phyloP scores from a whole-genome alignment of 805 yeast genomes.

The Naumovozyma baii region DNA sequence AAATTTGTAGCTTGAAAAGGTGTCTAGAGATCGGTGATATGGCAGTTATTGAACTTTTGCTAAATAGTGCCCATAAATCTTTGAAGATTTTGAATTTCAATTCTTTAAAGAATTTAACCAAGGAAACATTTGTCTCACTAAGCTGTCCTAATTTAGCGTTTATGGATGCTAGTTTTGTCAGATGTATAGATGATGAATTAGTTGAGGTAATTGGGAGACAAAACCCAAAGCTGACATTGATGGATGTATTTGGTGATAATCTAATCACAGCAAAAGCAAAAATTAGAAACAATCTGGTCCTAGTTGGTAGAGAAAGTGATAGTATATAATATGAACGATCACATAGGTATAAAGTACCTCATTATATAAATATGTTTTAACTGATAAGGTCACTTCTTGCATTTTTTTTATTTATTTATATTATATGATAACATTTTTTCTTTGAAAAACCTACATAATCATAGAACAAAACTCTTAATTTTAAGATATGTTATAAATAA shows the following conservation, averaged over 20 bases:
- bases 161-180: conserved; percentile 71
- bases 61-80: conserved; percentile 50
- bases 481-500: too few relatives aligned
- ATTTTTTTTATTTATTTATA: too few relatives aligned
- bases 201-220: conserved; percentile 47
- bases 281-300: conserved; percentile 43
- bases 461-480: too few relatives aligned
- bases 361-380: too few relatives aligned
- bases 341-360: too few relatives aligned
- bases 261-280: conserved; percentile 49
- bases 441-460: too few relatives aligned
- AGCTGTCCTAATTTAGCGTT: conserved; percentile 50
- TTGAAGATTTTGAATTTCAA: conserved; percentile 64
- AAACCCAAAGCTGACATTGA: conserved; percentile 51
- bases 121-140: conserved; percentile 42
- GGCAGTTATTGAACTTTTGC: conserved; percentile 48
- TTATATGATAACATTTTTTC: too few relatives aligned
- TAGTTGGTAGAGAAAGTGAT: conserved; percentile 71
- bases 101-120: conserved; percentile 52
- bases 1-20: conserved; percentile 50
- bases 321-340: conserved; percentile 29
- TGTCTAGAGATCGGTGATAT: conserved; percentile 58
- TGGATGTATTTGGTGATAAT: conserved; percentile 79
- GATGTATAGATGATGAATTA: conserved; percentile 61
- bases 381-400: too few relatives aligned